A percentile compares a stretch with the other conserved stretches of the same genome.
Evolutionary conservation across 1,284 basidiomycete species (phyloP).

Genomic region (Boletus calvinii): DNA sequence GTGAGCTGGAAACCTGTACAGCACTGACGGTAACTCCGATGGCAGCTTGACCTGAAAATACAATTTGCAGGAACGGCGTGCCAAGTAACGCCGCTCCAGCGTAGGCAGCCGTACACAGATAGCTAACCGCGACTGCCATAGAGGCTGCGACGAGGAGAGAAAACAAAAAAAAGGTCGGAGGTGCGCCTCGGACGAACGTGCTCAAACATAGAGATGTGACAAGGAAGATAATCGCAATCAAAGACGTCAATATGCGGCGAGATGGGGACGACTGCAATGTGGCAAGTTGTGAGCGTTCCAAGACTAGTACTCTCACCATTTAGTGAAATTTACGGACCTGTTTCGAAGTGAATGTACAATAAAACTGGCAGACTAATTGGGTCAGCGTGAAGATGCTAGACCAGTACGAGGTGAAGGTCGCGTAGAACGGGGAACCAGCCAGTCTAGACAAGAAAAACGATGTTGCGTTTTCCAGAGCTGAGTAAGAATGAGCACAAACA

Average conservation of each 20-base stretch:
- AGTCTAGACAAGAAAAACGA: constrained; percentile 72
- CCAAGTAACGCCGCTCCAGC: constrained; percentile 75
- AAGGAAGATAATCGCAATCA: constrained; percentile 46
- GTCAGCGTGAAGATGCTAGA: constrained; percentile 61
- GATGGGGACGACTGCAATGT: constrained; percentile 44
- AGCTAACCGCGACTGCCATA: constrained; percentile 60
- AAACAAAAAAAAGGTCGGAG: constrained; percentile 61
- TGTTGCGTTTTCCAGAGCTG: constrained; percentile 74
- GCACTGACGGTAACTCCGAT: constrained; percentile 71
- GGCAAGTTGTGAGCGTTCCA: too few species aligned
- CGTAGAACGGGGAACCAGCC: constrained; percentile 50
- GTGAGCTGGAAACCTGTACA: constrained; percentile 67
- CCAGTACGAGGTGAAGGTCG: constrained; percentile 69
- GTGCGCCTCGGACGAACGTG: constrained; percentile 55
- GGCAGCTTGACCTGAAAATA: constrained; percentile 76
- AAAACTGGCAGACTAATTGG: constrained; percentile 66
- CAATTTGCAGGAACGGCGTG: constrained; percentile 60
- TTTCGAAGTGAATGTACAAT: constrained; percentile 67
- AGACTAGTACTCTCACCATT: constrained; percentile 5
- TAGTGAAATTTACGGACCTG: constrained; percentile 46
- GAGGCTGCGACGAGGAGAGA: constrained; percentile 55
- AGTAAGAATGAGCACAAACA: not conserved
- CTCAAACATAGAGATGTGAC: constrained; percentile 56
- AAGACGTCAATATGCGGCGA: constrained; percentile 44
- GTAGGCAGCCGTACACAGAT: constrained; percentile 67